Conservation (phyloP, 2,329 filamentous ascomycete genomes). For the Botryotinia globosa region DNA sequence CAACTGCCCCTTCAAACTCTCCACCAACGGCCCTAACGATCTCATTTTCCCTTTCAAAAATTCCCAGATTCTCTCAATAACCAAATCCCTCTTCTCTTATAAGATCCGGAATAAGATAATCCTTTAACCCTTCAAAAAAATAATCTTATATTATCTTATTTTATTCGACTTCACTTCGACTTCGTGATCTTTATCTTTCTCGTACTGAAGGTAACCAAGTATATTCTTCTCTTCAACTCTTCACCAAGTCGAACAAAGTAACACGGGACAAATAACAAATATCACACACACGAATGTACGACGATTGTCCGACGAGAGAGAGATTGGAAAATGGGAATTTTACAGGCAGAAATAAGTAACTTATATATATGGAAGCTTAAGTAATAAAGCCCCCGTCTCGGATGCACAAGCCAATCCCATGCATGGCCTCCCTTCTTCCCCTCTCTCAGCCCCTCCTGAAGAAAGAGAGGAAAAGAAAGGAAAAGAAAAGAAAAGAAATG, state of each 20-base stretch:
- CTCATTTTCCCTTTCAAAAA: not conserved
- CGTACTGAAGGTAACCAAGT: too few species aligned
- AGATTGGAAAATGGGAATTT: too few species aligned
- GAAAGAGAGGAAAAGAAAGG: too few species aligned
- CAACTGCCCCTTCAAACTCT: constrained; percentile 18
- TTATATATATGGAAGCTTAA: not conserved
- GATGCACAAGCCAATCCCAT: not conserved
- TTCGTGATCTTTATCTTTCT: too few species aligned
- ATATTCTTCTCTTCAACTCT: too few species aligned
- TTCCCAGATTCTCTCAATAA: too few species aligned
- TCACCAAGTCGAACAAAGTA: not conserved
- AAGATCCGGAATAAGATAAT: not conserved
- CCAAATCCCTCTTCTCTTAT: not conserved
- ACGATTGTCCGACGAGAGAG: not conserved
- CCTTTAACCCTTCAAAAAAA: not conserved
- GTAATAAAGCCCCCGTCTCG: not conserved
- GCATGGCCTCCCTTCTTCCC: too few species aligned
- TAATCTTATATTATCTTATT: too few species aligned
- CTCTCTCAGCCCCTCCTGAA: not conserved
- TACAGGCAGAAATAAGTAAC: not conserved
- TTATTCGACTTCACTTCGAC: too few species aligned
- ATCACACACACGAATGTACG: not conserved
- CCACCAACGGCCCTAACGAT: not conserved
- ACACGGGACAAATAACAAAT: not conserved
- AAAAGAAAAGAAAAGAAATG: not conserved